These are phyloP conservation scores for Hawksworthiomyces lignivorus DNA, from an alignment of 2,329 filamentous ascomycete genomes.

Conservation along the genomic window DNA sequence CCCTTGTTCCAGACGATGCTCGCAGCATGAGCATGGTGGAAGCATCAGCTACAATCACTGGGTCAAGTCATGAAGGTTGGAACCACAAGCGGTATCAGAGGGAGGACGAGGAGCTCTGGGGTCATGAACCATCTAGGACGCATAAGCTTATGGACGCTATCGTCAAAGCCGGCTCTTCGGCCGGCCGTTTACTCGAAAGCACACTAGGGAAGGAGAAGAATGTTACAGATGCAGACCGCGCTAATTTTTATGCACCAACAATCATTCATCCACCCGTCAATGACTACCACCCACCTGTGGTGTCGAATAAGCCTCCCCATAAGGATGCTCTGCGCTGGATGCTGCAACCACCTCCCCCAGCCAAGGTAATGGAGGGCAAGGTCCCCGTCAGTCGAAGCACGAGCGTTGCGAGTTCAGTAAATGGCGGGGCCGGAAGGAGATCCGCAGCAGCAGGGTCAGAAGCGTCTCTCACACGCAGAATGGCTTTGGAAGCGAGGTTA, in stretches of 20 bases:
- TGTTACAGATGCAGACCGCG: conserved; percentile 41
- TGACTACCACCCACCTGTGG: conserved; percentile 77
- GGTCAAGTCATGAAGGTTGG: conserved; percentile 50
- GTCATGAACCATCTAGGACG: conserved; percentile 44
- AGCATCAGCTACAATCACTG: conserved; percentile 22
- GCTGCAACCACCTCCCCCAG: conserved; percentile 83
- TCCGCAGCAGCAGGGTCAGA: conserved; percentile 7
- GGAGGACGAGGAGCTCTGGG: conserved; percentile 84
- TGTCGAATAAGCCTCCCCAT: conserved; percentile 64
- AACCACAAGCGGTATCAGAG: conserved; percentile 74
- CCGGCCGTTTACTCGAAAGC: conserved; percentile 45
- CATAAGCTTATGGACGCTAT: conserved; percentile 52
- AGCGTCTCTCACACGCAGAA: conserved; percentile 9
- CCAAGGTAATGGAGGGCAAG: conserved; percentile 86
- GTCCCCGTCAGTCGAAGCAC: conserved; percentile 58
- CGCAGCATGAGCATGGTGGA: conserved; percentile 31
- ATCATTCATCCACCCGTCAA: conserved; percentile 65
- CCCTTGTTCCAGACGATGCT: conserved; percentile 40
- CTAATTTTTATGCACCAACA: conserved; percentile 50
- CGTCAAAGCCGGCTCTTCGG: conserved; percentile 50
- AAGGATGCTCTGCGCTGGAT: conserved; percentile 77
- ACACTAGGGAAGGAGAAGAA: conserved; percentile 40
- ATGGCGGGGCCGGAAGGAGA: conserved; percentile 19
- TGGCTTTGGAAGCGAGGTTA: conserved; percentile 12
- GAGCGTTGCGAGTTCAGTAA: conserved; percentile 47